Base-by-base conservation (phyloP, 2,329 filamentous ascomycete species). In the Trematosphaeria pertusa region DNA sequence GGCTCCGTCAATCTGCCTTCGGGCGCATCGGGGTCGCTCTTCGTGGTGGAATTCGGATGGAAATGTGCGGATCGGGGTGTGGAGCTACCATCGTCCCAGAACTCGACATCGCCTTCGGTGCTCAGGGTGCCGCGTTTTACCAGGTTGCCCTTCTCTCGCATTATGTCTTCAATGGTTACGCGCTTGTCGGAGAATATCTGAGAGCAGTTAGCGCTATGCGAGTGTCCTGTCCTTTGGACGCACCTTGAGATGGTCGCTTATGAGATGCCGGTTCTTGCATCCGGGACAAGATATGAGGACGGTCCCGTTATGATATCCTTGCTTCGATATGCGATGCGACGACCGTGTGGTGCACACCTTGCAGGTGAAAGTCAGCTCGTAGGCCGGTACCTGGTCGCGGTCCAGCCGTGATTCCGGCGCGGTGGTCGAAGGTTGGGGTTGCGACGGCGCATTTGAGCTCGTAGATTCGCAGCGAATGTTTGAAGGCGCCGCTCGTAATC, bases 361-460 rank as follows among this genome's bases (percentile, higher is more conserved):
- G 81, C 94, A 99, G 58, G 94, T 99, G 71, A 99, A 97, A 38
- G 86, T 89, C 56, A 99, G 81, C 59, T 91, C 82, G 75, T 97
- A 99, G 46, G 89, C 84, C 1, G 90, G 90, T 26, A 76, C 70
- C 46, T 76, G 68, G 52, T 68, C 56, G 48, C 65, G 68, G 28
- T 67, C 65, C 15, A 70, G 61, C 18, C 67, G 62, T n/a, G 71
- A 71, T 54, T 63, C 58, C 19, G 65, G 64, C 9, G 70, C 58
- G 20, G 54, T 58, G 9, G 64, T 63, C 9, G 69, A 56, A 26
- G 64, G 58, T 10, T 43, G 43, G 18, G 54, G 50, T 59, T 62
- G 47, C 40, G 43, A 34, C 2, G 64, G 53, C 11, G 58, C 43
- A n/a, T n/a, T n/a, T 0, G 64, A 56, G 21, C 48, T 43, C 26